Conservation (phyloP, 2,329 filamentous ascomycete genomes). For the Colletotrichum chlorophyti region DNA sequence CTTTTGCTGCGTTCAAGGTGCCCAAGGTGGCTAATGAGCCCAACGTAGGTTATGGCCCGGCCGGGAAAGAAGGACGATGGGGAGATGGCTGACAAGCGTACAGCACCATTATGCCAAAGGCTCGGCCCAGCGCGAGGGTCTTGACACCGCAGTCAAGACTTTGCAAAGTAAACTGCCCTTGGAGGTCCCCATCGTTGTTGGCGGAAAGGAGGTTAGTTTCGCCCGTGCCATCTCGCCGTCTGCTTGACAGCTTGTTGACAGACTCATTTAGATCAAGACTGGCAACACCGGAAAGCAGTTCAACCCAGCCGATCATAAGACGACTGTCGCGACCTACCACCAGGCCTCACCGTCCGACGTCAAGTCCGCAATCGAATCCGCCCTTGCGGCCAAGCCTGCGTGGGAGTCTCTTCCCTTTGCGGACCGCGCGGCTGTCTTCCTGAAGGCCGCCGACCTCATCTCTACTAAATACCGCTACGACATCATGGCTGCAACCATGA, state of each 20-base stretch:
- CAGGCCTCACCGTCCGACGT: slow-evolving; percentile 81
- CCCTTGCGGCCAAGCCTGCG: slow-evolving; percentile 81
- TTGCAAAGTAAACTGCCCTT: slow-evolving; percentile 74
- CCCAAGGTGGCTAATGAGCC: slow-evolving; percentile 90
- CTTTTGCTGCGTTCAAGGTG: slow-evolving; percentile 84
- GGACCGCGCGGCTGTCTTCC: slow-evolving; percentile 90
- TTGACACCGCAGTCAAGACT: slow-evolving; percentile 75
- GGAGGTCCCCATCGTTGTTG: slow-evolving; percentile 83
- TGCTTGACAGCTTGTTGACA: background rate
- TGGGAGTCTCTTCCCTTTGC: slow-evolving; percentile 91
- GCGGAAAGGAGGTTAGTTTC: slow-evolving; percentile 74
- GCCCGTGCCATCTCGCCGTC: background rate
- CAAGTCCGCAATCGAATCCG: slow-evolving; percentile 79
- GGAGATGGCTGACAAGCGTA: slow-evolving; percentile 42
- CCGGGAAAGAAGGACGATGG: background rate
- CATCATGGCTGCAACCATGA: slow-evolving; percentile 93
- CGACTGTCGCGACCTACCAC: slow-evolving; percentile 82
- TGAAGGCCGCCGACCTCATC: slow-evolving; percentile 94
- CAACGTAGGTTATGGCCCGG: slow-evolving; percentile 71
- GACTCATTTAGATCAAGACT: slow-evolving; percentile 65
- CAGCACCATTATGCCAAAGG: slow-evolving; percentile 91
- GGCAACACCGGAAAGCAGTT: slow-evolving; percentile 72
- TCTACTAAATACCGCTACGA: slow-evolving; percentile 94
- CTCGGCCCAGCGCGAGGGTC: slow-evolving; percentile 77
- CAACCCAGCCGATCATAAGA: slow-evolving; percentile 83